Percentiles rank a stretch among this genome's conserved stretches.
Evolutionary conservation across 371 early-diverging fungal genomes (phyloP).

Genomic region (Mucor indicus): DNA sequence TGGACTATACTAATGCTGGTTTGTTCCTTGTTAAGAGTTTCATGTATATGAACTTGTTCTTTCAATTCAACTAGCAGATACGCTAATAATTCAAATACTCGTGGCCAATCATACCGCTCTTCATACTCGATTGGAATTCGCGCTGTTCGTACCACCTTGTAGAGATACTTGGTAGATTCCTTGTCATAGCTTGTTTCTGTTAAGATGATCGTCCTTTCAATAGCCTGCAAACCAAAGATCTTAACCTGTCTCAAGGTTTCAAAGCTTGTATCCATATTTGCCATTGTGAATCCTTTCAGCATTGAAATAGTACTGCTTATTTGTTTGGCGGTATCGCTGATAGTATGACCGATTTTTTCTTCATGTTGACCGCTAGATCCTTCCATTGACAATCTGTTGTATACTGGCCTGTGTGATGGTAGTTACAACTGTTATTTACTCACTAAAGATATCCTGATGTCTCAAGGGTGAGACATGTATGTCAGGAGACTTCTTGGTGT

Average conservation of each 20-base stretch:
- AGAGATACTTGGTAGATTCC: slow-evolving; percentile 18
- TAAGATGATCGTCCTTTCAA: slow-evolving; percentile 17
- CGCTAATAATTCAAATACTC: slow-evolving; percentile 17
- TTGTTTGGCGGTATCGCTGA: slow-evolving; percentile 16
- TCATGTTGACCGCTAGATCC: slow-evolving; percentile 15
- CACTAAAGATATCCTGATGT: no score
- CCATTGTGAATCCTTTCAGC: slow-evolving; percentile 15
- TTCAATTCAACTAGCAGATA: slow-evolving; percentile 19
- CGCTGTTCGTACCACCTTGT: slow-evolving; percentile 17
- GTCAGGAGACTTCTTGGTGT: no score
- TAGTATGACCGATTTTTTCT: slow-evolving; percentile 14
- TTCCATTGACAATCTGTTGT: slow-evolving; percentile 14
- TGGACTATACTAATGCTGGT: slow-evolving; percentile 10
- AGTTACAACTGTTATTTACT: no score
- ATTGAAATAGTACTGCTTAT: slow-evolving; percentile 13
- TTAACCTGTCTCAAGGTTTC: slow-evolving; percentile 17
- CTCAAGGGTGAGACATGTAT: no score
- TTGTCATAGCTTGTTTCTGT: slow-evolving; percentile 19
- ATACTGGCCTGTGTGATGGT: no score
- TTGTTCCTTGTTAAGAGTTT: slow-evolving; percentile 19
- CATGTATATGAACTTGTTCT: slow-evolving; percentile 16
- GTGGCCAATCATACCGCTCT: slow-evolving; percentile 15
- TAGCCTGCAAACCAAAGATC: slow-evolving; percentile 17
- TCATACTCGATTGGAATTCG: slow-evolving; percentile 17
- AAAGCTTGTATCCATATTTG: slow-evolving; percentile 17